Percentiles rank a stretch among this genome's conserved stretches.
Conservation (phyloP, 768 basidiomycete species). For the Boletellus ananiceps region DNA sequence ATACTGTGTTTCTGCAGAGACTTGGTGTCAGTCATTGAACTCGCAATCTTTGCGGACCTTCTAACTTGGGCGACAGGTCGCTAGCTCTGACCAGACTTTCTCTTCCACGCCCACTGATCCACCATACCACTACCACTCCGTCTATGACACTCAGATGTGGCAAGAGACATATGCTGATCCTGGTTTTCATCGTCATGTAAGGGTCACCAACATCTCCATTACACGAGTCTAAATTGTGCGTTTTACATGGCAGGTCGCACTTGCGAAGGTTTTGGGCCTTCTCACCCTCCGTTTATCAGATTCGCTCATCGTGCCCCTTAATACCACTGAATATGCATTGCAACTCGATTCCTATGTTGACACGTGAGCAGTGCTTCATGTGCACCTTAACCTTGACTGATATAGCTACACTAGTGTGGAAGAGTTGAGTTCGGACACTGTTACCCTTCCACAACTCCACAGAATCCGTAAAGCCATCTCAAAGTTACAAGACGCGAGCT, state of each 20-base stretch:
- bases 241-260: slow-evolving; percentile 43
- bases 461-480: slow-evolving; percentile 44
- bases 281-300: slow-evolving; percentile 59
- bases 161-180: slow-evolving; percentile 75
- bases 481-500: slow-evolving; percentile 47
- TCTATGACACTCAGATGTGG: slow-evolving; percentile 71
- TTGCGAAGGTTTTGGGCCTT: slow-evolving; percentile 65
- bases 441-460: slow-evolving; percentile 27
- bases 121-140: slow-evolving; percentile 70
- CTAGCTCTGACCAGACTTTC: slow-evolving; percentile 34
- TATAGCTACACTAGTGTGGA: slow-evolving; percentile 26
- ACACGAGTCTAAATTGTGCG: background rate
- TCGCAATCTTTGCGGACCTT: slow-evolving; percentile 1
- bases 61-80: slow-evolving; percentile 20
- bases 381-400: slow-evolving; percentile 23
- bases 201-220: background rate
- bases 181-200: slow-evolving; percentile 62
- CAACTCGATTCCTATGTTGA: slow-evolving; percentile 62
- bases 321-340: slow-evolving; percentile 72
- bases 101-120: slow-evolving; percentile 43
- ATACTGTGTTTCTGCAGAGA: slow-evolving; percentile 85
- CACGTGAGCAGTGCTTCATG: slow-evolving; percentile 37
- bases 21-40: slow-evolving; percentile 43
- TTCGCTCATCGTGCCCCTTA: slow-evolving; percentile 63
- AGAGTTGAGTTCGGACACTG: slow-evolving; percentile 9